These are phyloP conservation scores for Paramecium sonneborni DNA, from an alignment of 73 alveolate genomes.

Conservation along the genomic window DNA sequence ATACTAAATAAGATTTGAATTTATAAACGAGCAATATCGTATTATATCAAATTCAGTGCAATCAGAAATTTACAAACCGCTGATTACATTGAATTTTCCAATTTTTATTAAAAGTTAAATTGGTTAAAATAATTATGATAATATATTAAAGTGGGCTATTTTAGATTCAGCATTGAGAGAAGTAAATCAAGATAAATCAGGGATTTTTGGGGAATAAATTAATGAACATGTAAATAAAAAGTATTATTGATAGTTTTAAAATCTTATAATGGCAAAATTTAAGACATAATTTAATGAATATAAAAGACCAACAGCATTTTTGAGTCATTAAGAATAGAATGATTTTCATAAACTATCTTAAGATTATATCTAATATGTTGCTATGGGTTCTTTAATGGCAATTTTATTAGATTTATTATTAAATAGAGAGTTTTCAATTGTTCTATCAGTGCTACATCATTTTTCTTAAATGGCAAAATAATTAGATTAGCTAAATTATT, in stretches of 20 bases:
- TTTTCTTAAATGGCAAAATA: not conserved
- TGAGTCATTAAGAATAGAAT: not conserved
- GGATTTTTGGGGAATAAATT: not conserved
- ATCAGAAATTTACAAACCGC: not conserved
- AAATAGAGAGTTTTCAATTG: not conserved
- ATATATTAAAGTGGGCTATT: constrained; percentile 43
- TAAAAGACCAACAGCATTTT: constrained; percentile 20
- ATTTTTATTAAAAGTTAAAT: not conserved
- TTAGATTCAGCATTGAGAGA: constrained; percentile 59
- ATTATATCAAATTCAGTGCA: not conserved
- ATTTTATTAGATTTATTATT: not conserved
- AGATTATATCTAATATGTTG: not conserved
- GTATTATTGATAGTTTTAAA: not conserved
- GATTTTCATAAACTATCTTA: not conserved
- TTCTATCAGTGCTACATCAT: not conserved
- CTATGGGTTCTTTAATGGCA: not conserved
- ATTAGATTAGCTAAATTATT: not conserved
- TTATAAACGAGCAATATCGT: constrained; percentile 30
- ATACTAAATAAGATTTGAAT: constrained; percentile 31
- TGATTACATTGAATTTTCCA: not conserved
- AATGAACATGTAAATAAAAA: not conserved
- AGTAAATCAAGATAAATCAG: not conserved
- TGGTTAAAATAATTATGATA: not conserved
- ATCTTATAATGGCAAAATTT: not conserved
- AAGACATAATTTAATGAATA: constrained; percentile 17